phyloP scores from a whole-genome alignment of 225 moss, liverwort and hornwort genomes.

The Ulota crispa region DNA sequence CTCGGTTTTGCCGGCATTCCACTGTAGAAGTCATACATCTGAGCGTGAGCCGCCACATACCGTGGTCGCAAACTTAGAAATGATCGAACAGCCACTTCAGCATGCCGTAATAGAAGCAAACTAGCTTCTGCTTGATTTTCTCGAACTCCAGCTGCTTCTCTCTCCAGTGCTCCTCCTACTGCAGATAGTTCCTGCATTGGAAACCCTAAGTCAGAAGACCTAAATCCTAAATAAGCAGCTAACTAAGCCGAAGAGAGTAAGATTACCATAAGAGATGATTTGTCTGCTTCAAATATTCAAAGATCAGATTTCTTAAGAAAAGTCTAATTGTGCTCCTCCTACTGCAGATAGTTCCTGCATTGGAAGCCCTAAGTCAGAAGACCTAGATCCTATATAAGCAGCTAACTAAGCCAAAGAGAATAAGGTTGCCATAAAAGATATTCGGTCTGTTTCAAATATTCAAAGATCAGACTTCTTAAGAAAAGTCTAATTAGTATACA shows the following conservation, averaged over 20 bases:
- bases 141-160: slow-evolving; percentile 70
- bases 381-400: not conserved
- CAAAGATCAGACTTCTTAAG: not conserved
- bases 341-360: slow-evolving; percentile 82
- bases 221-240: not conserved
- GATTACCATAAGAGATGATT: not conserved
- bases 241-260: not conserved
- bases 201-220: slow-evolving; percentile 21
- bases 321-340: slow-evolving; percentile 71
- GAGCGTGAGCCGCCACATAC: slow-evolving; percentile 68
- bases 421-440: not conserved
- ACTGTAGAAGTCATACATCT: slow-evolving; percentile 86
- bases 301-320: too few relatives aligned
- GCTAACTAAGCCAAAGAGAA: not conserved
- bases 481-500: not conserved
- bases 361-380: slow-evolving; percentile 18
- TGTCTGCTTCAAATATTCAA: too few relatives aligned
- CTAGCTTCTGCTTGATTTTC: slow-evolving; percentile 64
- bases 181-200: slow-evolving; percentile 73
- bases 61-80: slow-evolving; percentile 76
- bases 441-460: not conserved
- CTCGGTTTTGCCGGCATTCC: slow-evolving; percentile 84
- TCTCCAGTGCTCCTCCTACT: slow-evolving; percentile 75
- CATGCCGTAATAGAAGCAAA: slow-evolving; percentile 70
- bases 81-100: slow-evolving; percentile 91